Evolutionary conservation across 495 filamentous ascomycete genomes (phyloP).

Genomic region (Hypoxylon perforatum): DNA sequence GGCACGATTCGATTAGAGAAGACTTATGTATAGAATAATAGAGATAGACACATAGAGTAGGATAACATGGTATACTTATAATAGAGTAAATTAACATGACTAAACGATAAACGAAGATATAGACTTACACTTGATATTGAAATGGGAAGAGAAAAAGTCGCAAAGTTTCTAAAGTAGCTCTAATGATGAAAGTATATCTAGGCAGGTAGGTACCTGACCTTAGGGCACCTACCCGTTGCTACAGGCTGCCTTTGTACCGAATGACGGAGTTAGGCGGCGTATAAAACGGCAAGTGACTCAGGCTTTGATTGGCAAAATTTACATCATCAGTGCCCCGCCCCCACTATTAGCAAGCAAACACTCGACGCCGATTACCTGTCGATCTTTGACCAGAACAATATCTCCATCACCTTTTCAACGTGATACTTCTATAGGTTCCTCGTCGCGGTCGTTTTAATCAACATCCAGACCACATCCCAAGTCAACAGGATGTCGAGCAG

Average conservation of each 20-base stretch:
- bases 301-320: neutral
- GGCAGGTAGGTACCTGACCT: too few species aligned
- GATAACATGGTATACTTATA: conserved; percentile 12
- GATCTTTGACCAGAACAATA: neutral
- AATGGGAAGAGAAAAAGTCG: neutral
- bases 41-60: conserved; percentile 14
- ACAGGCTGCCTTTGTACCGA: too few species aligned
- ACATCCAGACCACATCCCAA: too few species aligned
- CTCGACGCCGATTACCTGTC: too few species aligned
- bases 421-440: too few species aligned
- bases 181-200: too few species aligned
- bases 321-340: conserved; percentile 7
- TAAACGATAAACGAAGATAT: neutral
- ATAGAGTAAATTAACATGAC: conserved; percentile 15
- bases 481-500: conserved; percentile 76
- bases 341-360: neutral
- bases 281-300: too few species aligned
- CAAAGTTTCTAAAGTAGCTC: too few species aligned
- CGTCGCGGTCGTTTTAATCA: neutral
- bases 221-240: too few species aligned
- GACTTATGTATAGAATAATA: conserved; percentile 19
- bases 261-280: too few species aligned
- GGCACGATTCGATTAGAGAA: conserved; percentile 14
- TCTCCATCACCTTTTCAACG: neutral
- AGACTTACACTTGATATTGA: neutral